Base-by-base conservation (phyloP, 2,329 filamentous ascomycete genomes). In the Ustulina deusta region DNA sequence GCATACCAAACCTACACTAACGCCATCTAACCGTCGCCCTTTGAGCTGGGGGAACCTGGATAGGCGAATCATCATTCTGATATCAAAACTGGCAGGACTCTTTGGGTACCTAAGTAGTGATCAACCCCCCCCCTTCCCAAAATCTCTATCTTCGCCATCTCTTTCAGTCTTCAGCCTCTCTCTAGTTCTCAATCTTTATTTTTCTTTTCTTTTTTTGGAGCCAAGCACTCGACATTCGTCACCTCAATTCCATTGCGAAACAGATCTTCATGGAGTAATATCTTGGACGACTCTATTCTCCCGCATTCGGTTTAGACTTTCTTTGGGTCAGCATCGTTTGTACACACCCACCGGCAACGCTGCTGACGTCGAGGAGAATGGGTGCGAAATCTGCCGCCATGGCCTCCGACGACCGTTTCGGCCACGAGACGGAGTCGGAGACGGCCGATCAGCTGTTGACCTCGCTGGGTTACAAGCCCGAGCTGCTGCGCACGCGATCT, bases 391-490 rank as follows among this genome's bases (percentile, higher is more conserved):
- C 73, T 61, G 68, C 67, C 17, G 60, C 60, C 60, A 63, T 63
- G 40, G 70, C 69, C 62, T 48, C 65, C 29, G 56, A 63, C 48
- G 69, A 73, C 38, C 55, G 46, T 42, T 55, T 58, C 32, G 56
- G 46, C 76, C 78, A 49, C 74, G 78, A 76, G 70, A 79, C 72
- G 54, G 77, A 77, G 68, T 71, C 78, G 63, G 79, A 78, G 70
- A 82, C 85, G 65, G 89, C 89, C 73, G 88, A 91, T 77, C 83
- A 90, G 77, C 76, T 90, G 61, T 84, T 91, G 73, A 86, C 86
- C 72, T 86, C 85, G 66, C 83, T 91, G 74, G 90, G 90, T 68
- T 91, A 92, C 82, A 88, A 87, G 78, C 83, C 89, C 62, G 89
- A 92, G 79, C 79, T 92, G 66, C 79, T 83, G 56, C 87, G 90